Percentiles rank a stretch among this genome's conserved stretches.
Evolutionary conservation across 805 yeast genomes (phyloP).

Genomic region (Nakazawaea pomicola): DNA sequence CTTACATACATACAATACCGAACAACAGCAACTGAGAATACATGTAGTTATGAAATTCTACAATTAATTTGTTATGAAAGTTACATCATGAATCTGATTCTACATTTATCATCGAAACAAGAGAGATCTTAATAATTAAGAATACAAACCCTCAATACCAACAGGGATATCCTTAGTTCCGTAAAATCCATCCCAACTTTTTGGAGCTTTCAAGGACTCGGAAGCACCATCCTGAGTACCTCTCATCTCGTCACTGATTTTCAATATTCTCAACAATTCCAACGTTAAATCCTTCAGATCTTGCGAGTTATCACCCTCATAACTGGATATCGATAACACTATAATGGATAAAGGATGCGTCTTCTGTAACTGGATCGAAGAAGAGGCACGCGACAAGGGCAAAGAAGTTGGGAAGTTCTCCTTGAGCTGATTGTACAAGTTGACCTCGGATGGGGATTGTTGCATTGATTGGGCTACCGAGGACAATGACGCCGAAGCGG

Average conservation of each 20-base stretch:
- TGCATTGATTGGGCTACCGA: background rate
- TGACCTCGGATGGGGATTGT: slow-evolving; percentile 8
- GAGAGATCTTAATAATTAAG: slow-evolving; percentile 2
- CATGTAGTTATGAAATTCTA: too few species aligned
- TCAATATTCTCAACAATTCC: slow-evolving; percentile 12
- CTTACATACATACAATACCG: too few species aligned
- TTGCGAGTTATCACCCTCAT: slow-evolving; percentile 83
- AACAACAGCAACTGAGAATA: too few species aligned
- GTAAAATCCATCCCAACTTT: slow-evolving; percentile 82
- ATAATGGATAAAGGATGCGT: background rate
- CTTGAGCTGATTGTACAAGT: slow-evolving; percentile 10
- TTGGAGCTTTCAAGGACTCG: slow-evolving; percentile 61
- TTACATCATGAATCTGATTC: too few species aligned
- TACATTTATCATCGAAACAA: too few species aligned
- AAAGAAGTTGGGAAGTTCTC: slow-evolving; percentile 15
- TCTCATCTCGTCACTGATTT: background rate
- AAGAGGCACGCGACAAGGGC: slow-evolving; percentile 13
- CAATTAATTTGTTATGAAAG: too few species aligned
- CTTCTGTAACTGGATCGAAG: background rate
- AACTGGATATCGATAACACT: slow-evolving; percentile 45
- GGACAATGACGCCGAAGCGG: background rate
- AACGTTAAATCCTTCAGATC: slow-evolving; percentile 59
- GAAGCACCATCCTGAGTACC: too few species aligned
- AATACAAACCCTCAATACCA: slow-evolving; percentile 67
- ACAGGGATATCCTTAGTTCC: slow-evolving; percentile 65